Conservation (phyloP, 345 rosid genomes). For the Euphorbia tirucalli region DNA sequence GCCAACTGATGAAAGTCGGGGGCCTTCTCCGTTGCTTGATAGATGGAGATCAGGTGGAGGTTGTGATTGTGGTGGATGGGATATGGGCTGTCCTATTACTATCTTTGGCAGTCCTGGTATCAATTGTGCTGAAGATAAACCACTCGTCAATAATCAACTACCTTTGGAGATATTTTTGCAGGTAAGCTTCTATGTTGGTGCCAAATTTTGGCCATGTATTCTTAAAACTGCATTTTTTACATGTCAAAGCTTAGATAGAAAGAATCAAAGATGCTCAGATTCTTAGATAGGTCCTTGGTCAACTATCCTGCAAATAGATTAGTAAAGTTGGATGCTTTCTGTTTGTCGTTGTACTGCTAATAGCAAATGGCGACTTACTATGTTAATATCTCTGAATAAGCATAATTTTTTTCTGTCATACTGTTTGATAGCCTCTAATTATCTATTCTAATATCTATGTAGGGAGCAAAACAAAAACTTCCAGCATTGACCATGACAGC, state of each 20-base stretch:
- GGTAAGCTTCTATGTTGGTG: slow-evolving; percentile 40
- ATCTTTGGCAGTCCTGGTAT: slow-evolving; percentile 57
- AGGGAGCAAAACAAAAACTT: slow-evolving; percentile 72
- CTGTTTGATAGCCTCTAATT: slow-evolving; percentile 6
- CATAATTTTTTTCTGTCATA: not conserved
- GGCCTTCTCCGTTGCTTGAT: slow-evolving; percentile 72
- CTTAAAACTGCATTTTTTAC: not conserved
- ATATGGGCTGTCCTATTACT: slow-evolving; percentile 86
- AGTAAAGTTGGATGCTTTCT: too few species aligned
- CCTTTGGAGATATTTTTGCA: slow-evolving; percentile 63
- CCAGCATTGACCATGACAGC: slow-evolving; percentile 66
- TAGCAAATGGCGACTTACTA: not conserved
- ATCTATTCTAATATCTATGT: slow-evolving; percentile 16
- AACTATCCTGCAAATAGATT: not conserved
- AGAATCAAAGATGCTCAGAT: not conserved
- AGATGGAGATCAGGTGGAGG: slow-evolving; percentile 95
- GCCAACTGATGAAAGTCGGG: slow-evolving; percentile 50
- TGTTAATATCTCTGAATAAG: not conserved
- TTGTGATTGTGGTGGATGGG: slow-evolving; percentile 99
- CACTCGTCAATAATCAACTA: slow-evolving; percentile 40
- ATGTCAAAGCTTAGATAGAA: not conserved
- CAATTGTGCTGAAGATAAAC: slow-evolving; percentile 46
- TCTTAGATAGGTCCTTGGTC: not conserved
- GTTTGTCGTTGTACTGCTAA: not conserved
- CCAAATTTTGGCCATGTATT: not conserved